A percentile compares a stretch with the other conserved stretches of the same genome.
Evolutionary conservation across 352 stramenopile genomes (phyloP).

Genomic region (Globisporangium mamillatum): DNA sequence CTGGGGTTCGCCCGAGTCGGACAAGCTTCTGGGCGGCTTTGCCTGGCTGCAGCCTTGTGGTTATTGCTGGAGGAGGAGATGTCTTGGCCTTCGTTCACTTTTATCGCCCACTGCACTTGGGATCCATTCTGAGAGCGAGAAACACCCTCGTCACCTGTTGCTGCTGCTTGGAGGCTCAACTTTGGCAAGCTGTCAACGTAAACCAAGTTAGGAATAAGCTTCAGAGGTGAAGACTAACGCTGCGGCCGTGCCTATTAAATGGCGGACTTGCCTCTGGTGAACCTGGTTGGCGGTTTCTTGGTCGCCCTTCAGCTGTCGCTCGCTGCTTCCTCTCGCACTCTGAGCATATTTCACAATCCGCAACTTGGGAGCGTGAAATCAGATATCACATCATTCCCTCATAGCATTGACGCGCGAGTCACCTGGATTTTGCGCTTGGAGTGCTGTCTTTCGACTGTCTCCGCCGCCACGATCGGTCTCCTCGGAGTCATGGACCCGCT

Average conservation of each 20-base stretch:
- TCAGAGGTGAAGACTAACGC: no score
- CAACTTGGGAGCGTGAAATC: no score
- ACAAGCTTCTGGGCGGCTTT: background rate
- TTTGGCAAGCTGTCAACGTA: background rate
- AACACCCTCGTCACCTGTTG: background rate
- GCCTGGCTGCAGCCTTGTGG: background rate
- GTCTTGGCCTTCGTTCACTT: conserved; percentile 9
- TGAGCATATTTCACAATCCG: background rate
- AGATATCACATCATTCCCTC: no score
- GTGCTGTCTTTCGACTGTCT: background rate
- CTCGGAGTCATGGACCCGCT: conserved; percentile 25
- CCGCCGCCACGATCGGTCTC: conserved; percentile 5
- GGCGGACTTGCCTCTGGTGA: background rate
- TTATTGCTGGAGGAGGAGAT: background rate
- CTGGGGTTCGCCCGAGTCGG: background rate
- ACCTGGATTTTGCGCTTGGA: conserved; percentile 4
- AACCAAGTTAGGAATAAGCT: background rate
- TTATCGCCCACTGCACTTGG: conserved; percentile 44
- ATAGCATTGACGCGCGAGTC: no score
- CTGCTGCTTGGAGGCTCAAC: background rate
- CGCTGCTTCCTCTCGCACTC: conserved; percentile 30
- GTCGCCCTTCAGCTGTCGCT: background rate
- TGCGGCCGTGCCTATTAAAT: no score
- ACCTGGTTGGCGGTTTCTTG: background rate
- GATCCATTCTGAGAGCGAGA: background rate